Evolutionary conservation across 2,329 filamentous ascomycete genomes (phyloP), one percentile per base, ranked within the genome.

Genomic region (Colletotrichum eremochloae): DNA sequence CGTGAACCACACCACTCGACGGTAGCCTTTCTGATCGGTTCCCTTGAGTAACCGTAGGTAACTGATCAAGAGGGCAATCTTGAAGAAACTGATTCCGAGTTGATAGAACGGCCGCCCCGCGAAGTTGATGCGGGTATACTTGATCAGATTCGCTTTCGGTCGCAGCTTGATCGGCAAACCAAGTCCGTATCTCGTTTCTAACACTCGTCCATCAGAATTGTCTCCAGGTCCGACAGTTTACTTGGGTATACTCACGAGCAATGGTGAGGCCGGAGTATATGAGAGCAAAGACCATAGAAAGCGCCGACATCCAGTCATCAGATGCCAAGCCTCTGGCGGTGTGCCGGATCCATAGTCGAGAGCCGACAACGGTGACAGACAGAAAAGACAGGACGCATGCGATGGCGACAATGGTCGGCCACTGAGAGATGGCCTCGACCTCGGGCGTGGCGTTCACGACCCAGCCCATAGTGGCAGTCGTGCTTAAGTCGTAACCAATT

Each of bases 61-160:
- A 73, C 85, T 87, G 75, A 88, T 84, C 68, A 87, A 80, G 2
- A 89, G 79, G 0, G 87, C 86, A 38, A 88, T 84, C 76, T 89
- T 89, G 82, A 89, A 89, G 69, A 87, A 87, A 71, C 85, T 85
- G 76, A 89, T 87, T 48, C 87, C 87, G 9, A 87, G 62, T 73
- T 88, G 86, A 72, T 89, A 89, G 56, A 89, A 83, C 0, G 87
- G 87, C 3, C 87, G 83, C 2, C 86, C 87, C 6, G 84, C 85
- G 74, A 83, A 89, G 76, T 89, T 89, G 75, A 87, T 79, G 67
- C 85, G 76, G 0, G 84, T 85, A 76, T 88, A 89, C 0, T 79
- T 78, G 6, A 83, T 71, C 0, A 86, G 75, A 55, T 85, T 83
- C n/a, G 74, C 77, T n/a, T 79, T 75, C 0, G 87, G 87, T 0